These are phyloP conservation scores for Cucurbita ficifolia DNA, from an alignment of 306 rosid genomes.

Conservation along the genomic window DNA sequence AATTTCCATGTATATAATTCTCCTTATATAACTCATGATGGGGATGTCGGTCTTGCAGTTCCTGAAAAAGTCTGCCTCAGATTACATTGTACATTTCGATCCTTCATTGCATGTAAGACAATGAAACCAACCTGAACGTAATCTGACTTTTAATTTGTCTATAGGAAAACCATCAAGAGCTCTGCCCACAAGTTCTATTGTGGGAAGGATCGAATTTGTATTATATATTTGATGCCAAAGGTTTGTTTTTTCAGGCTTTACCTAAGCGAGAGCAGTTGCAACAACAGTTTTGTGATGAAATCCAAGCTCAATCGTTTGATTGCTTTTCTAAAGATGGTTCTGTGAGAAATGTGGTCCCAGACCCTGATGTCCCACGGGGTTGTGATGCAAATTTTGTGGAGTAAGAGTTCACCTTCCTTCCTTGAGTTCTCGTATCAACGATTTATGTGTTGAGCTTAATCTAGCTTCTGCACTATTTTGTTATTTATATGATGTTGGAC, in stretches of 20 bases:
- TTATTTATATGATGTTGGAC: neutral
- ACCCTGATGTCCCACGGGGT: slow-evolving; percentile 67
- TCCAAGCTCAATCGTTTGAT: slow-evolving; percentile 31
- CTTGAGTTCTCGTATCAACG: neutral
- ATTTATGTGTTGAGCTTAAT: neutral
- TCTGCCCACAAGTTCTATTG: neutral
- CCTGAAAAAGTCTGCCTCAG: slow-evolving; percentile 71
- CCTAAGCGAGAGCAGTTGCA: slow-evolving; percentile 66
- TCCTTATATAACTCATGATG: slow-evolving; percentile 18
- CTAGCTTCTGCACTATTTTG: neutral
- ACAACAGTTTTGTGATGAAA: slow-evolving; percentile 52
- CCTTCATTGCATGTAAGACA: slow-evolving; percentile 63
- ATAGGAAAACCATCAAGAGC: neutral
- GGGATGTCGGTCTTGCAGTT: slow-evolving; percentile 40
- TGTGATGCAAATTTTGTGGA: slow-evolving; percentile 61
- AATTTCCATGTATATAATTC: slow-evolving; percentile 1
- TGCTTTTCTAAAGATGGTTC: slow-evolving; percentile 39
- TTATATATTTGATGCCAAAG: neutral
- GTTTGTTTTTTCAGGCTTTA: slow-evolving; percentile 36
- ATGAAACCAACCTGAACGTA: neutral
- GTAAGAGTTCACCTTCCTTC: too few species aligned
- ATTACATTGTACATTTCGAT: slow-evolving; percentile 56
- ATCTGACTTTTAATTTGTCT: neutral
- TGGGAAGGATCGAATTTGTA: neutral
- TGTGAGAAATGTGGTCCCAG: slow-evolving; percentile 53